Evolutionary conservation across 176 grass and related monocot species (phyloP).

Genomic region (Musa acuminata): DNA sequence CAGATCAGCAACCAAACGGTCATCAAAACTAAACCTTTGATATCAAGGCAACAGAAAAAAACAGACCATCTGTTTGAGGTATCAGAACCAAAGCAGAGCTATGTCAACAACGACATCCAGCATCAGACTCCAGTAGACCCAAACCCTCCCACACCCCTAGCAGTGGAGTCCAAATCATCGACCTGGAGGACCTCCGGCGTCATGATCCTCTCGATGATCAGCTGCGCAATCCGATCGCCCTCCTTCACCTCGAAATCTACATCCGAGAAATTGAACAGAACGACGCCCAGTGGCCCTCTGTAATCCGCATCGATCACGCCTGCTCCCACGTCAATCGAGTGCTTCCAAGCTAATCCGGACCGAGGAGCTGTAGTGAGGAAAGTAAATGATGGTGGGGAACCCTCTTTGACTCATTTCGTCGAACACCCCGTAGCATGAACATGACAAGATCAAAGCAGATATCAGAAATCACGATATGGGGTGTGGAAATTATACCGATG

Average conservation of each 20-base stretch:
- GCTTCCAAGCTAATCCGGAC: slow-evolving; percentile 69
- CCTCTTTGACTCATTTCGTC: too few species aligned
- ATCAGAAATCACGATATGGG: too few species aligned
- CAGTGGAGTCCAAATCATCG: slow-evolving; percentile 60
- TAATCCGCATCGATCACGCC: slow-evolving; percentile 88
- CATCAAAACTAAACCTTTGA: too few species aligned
- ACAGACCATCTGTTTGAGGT: too few species aligned
- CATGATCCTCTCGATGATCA: slow-evolving; percentile 58
- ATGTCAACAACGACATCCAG: too few species aligned
- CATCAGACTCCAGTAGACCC: slow-evolving; percentile 68
- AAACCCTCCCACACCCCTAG: slow-evolving; percentile 62
- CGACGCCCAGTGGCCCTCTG: slow-evolving; percentile 56
- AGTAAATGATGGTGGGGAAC: too few species aligned
- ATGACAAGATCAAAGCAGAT: too few species aligned
- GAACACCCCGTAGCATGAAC: too few species aligned
- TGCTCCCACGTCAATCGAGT: slow-evolving; percentile 76
- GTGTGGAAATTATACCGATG: slow-evolving; percentile 32
- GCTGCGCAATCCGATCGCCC: slow-evolving; percentile 55
- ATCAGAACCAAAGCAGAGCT: too few species aligned
- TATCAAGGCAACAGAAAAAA: too few species aligned
- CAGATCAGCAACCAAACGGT: too few species aligned
- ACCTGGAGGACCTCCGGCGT: slow-evolving; percentile 68
- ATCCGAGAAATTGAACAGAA: slow-evolving; percentile 89
- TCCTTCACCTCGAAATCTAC: slow-evolving; percentile 58
- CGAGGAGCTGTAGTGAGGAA: slow-evolving; percentile 38